Percentiles rank a stretch among this genome's conserved stretches.
Conservation (phyloP, 2,329 filamentous ascomycete species). For the Chaetomium strumarium region DNA sequence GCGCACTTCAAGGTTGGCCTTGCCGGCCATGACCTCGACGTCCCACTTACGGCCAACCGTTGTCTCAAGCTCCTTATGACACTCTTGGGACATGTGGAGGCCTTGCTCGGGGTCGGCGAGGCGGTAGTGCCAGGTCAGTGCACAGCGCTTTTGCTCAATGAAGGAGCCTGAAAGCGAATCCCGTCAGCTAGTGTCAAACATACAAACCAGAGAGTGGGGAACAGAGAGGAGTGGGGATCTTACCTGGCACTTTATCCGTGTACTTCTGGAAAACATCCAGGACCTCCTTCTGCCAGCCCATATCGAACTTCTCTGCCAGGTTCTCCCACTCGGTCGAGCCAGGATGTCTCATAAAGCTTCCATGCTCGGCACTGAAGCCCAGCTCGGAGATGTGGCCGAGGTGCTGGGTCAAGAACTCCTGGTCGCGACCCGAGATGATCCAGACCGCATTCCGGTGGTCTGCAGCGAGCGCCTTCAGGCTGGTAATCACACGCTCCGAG, state of each 20-base stretch:
- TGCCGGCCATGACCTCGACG: slow-evolving; percentile 93
- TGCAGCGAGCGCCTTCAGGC: slow-evolving; percentile 69
- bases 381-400: slow-evolving; percentile 85
- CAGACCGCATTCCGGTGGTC: slow-evolving; percentile 86
- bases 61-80: slow-evolving; percentile 72
- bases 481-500: slow-evolving; percentile 73
- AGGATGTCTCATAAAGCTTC: slow-evolving; percentile 86
- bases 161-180: slow-evolving; percentile 59
- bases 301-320: slow-evolving; percentile 76
- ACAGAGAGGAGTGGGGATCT: slow-evolving; percentile 27
- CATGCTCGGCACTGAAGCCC: slow-evolving; percentile 95
- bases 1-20: slow-evolving; percentile 95
- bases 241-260: slow-evolving; percentile 78
- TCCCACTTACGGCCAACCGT: slow-evolving; percentile 76
- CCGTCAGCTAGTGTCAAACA: neutral
- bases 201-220: neutral
- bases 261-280: slow-evolving; percentile 80
- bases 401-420: slow-evolving; percentile 83
- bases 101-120: slow-evolving; percentile 83
- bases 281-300: slow-evolving; percentile 88
- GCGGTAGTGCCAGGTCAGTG: slow-evolving; percentile 95
- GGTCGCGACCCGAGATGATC: slow-evolving; percentile 95
- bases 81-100: slow-evolving; percentile 70
- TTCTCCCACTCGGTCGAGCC: slow-evolving; percentile 77
- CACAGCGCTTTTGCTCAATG: slow-evolving; percentile 89